A percentile compares a stretch with the other conserved stretches of the same genome.
phyloP scores from a whole-genome alignment of 164 flowering plant genomes.

The Umbilicus rupestris region DNA sequence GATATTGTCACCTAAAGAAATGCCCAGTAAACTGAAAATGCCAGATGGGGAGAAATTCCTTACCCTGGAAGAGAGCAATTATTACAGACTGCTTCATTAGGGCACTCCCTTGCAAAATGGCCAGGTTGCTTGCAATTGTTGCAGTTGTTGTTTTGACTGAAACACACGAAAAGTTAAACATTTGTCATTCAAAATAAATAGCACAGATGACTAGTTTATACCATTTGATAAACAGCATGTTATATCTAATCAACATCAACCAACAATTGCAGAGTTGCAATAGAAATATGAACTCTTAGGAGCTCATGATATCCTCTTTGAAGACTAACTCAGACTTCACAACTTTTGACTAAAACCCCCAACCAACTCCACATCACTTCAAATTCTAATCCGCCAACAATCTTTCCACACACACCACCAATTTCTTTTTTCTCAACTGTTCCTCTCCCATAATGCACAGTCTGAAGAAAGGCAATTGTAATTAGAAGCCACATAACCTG shows the following conservation, averaged over 20 bases:
- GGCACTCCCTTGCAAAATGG: slow-evolving; percentile 63
- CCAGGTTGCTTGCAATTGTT: slow-evolving; percentile 67
- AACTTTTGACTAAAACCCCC: background rate
- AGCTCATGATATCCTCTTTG: background rate
- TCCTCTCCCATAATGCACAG: background rate
- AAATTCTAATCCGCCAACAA: background rate
- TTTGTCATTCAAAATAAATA: background rate
- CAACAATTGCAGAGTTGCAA: too few species aligned
- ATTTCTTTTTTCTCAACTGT: background rate
- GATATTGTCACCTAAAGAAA: background rate
- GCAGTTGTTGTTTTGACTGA: slow-evolving; percentile 41
- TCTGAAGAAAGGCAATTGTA: background rate
- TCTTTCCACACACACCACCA: background rate
- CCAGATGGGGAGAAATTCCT: background rate
- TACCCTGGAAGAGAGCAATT: slow-evolving; percentile 66
- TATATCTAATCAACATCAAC: too few species aligned
- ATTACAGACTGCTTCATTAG: slow-evolving; percentile 54
- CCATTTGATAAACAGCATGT: too few species aligned
- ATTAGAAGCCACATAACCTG: slow-evolving; percentile 35
- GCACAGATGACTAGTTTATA: too few species aligned
- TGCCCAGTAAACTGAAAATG: background rate
- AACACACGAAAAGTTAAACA: background rate
- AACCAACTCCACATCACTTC: background rate
- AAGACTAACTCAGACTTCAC: background rate
- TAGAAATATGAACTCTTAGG: too few species aligned